Percentiles rank a stretch among this genome's conserved stretches.
phyloP scores from a whole-genome alignment of 2,329 filamentous ascomycete species.

The Zalaria sp. region DNA sequence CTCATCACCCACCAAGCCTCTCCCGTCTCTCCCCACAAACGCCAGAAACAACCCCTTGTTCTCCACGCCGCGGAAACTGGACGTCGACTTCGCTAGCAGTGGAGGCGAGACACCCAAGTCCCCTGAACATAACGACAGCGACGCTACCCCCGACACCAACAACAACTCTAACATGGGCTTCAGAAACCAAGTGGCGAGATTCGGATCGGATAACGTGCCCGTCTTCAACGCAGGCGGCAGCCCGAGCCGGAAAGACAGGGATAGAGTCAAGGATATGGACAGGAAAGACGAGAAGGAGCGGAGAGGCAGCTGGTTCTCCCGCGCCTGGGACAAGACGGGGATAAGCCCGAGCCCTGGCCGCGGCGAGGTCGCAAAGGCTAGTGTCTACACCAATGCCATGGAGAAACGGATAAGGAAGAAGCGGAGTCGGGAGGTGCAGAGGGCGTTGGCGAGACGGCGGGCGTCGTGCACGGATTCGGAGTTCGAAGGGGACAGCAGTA shows the following conservation, averaged over 20 bases:
- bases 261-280: neutral
- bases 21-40: conserved; percentile 21
- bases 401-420: conserved; percentile 5
- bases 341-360: too few species aligned
- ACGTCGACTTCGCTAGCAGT: conserved; percentile 26
- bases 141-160: conserved; percentile 23
- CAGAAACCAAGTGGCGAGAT: conserved; percentile 10
- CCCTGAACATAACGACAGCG: conserved; percentile 23
- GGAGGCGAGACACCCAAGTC: conserved; percentile 36
- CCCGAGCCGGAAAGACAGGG: conserved; percentile 3
- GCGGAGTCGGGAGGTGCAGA: conserved; percentile 1
- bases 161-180: conserved; percentile 6
- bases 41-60: conserved; percentile 20
- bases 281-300: neutral
- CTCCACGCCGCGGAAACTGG: conserved; percentile 22
- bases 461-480: too few species aligned
- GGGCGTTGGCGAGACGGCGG: neutral
- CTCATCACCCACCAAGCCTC: conserved; percentile 20
- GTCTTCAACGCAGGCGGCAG: conserved; percentile 1
- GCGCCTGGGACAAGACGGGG: too few species aligned
- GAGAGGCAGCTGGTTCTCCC: neutral
- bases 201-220: conserved; percentile 5
- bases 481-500: neutral
- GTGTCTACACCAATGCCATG: conserved; percentile 2
- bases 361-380: neutral